Percentiles rank a stretch among this genome's conserved stretches.
Evolutionary conservation across 768 basidiomycete species (phyloP).

Genomic region (Pluteus cervinus): DNA sequence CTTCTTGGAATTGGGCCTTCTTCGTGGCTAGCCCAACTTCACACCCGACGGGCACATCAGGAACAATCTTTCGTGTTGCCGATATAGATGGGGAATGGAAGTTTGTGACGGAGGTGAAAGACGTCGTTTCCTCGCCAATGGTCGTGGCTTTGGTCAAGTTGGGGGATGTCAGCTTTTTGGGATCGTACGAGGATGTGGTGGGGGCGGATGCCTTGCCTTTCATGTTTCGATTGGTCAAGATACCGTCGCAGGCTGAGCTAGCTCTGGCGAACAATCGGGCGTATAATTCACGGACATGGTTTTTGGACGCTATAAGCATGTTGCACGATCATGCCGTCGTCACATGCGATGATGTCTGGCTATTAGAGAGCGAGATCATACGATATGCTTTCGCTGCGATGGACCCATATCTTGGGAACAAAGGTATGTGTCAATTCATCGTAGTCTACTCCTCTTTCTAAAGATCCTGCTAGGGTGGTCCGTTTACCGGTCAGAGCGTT

Average conservation of each 20-base stretch:
- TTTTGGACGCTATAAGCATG: slow-evolving; percentile 38
- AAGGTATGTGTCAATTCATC: slow-evolving; percentile 22
- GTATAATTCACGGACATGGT: slow-evolving; percentile 44
- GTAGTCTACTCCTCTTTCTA: background rate
- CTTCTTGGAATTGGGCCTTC: slow-evolving; percentile 47
- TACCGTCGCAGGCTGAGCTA: slow-evolving; percentile 30
- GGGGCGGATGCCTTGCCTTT: slow-evolving; percentile 33
- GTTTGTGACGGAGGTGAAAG: slow-evolving; percentile 29
- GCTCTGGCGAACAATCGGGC: too few relatives aligned
- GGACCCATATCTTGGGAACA: slow-evolving; percentile 41
- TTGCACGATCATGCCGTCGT: slow-evolving; percentile 43
- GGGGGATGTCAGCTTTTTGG: slow-evolving; percentile 35
- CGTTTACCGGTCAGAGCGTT: slow-evolving; percentile 13
- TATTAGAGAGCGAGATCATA: slow-evolving; percentile 40
- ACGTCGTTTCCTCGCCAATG: slow-evolving; percentile 32
- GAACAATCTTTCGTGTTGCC: slow-evolving; percentile 40
- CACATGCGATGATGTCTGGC: slow-evolving; percentile 42
- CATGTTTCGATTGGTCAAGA: slow-evolving; percentile 38
- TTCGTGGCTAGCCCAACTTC: slow-evolving; percentile 35
- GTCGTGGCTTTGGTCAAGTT: slow-evolving; percentile 40
- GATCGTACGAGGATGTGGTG: slow-evolving; percentile 36
- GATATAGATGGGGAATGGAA: slow-evolving; percentile 32
- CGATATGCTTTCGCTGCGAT: slow-evolving; percentile 42
- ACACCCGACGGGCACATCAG: slow-evolving; percentile 34
- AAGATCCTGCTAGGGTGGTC: slow-evolving; percentile 14